Evolutionary conservation across 306 rosid genomes (phyloP).

Genomic region (Rosa multiflora): DNA sequence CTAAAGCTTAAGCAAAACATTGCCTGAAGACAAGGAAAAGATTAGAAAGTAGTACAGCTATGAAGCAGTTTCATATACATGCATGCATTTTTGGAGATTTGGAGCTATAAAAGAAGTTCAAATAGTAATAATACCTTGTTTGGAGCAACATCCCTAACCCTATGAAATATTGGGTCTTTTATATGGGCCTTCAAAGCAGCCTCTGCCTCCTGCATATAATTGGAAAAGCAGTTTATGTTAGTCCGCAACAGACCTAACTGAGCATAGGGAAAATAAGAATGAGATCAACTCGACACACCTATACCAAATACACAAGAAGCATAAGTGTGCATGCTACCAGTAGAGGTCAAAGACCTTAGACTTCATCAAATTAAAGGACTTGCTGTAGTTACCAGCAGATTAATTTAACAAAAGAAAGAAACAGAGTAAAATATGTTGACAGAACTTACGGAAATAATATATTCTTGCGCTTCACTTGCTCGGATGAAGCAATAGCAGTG

Average conservation of each 20-base stretch:
- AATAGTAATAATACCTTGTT: slow-evolving; percentile 61
- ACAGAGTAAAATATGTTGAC: background rate
- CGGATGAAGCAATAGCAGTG: slow-evolving; percentile 94
- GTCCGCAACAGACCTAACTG: background rate
- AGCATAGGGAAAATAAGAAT: background rate
- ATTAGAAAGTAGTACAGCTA: background rate
- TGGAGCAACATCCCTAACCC: slow-evolving; percentile 96
- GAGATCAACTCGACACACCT: background rate
- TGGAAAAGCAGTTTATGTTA: slow-evolving; percentile 7
- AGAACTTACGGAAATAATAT: slow-evolving; percentile 65
- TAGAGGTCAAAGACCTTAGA: background rate
- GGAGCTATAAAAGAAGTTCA: background rate
- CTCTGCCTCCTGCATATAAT: slow-evolving; percentile 72
- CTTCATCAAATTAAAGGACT: background rate
- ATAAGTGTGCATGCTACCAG: background rate
- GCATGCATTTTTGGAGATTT: background rate
- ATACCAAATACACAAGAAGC: background rate
- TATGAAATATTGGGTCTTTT: slow-evolving; percentile 60
- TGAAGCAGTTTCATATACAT: background rate
- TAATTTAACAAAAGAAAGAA: background rate
- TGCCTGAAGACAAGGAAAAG: slow-evolving; percentile 44
- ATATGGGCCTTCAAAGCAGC: slow-evolving; percentile 64
- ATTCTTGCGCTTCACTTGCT: slow-evolving; percentile 70
- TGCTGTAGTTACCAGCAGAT: background rate
- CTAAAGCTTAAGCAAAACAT: slow-evolving; percentile 85